Evolutionary conservation across 2,329 filamentous ascomycete genomes (phyloP).

Genomic region (Fusarium penzigii): DNA sequence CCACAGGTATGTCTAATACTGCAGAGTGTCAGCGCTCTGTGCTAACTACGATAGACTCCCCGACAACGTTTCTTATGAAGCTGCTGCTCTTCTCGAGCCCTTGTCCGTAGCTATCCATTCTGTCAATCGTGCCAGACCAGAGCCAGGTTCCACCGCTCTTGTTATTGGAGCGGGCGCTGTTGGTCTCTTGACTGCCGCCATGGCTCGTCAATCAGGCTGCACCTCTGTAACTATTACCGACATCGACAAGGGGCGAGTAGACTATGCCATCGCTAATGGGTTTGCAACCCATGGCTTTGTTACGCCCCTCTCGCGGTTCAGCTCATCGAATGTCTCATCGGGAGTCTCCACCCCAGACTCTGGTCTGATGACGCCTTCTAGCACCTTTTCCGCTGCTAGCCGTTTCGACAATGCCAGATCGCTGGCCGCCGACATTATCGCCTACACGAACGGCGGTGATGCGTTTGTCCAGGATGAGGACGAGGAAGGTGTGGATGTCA

Average conservation of each 20-base stretch:
- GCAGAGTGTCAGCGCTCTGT: neutral
- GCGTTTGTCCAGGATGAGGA: conserved; percentile 52
- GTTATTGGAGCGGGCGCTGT: conserved; percentile 67
- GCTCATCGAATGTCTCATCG: conserved; percentile 46
- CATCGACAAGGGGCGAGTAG: conserved; percentile 58
- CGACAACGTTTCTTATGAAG: conserved; percentile 58
- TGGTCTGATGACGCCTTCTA: conserved; percentile 44
- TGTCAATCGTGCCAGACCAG: conserved; percentile 54
- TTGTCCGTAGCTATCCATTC: conserved; percentile 64
- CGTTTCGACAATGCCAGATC: conserved; percentile 53
- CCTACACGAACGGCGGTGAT: conserved; percentile 35
- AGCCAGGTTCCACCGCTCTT: conserved; percentile 57
- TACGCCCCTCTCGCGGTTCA: conserved; percentile 46
- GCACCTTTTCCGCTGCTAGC: conserved; percentile 46
- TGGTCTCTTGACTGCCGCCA: conserved; percentile 62
- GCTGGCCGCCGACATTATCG: conserved; percentile 51
- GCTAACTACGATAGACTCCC: conserved; percentile 49
- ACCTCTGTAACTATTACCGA: conserved; percentile 61
- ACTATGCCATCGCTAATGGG: conserved; percentile 58
- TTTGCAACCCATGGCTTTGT: conserved; percentile 63
- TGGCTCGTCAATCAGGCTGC: conserved; percentile 62
- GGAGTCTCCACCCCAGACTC: conserved; percentile 49
- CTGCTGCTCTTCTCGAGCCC: conserved; percentile 62
- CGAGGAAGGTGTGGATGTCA: conserved; percentile 66
- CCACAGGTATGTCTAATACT: conserved; percentile 50